Base-by-base conservation (phyloP, 768 basidiomycete species). In the Pisolithus tinctorius region DNA sequence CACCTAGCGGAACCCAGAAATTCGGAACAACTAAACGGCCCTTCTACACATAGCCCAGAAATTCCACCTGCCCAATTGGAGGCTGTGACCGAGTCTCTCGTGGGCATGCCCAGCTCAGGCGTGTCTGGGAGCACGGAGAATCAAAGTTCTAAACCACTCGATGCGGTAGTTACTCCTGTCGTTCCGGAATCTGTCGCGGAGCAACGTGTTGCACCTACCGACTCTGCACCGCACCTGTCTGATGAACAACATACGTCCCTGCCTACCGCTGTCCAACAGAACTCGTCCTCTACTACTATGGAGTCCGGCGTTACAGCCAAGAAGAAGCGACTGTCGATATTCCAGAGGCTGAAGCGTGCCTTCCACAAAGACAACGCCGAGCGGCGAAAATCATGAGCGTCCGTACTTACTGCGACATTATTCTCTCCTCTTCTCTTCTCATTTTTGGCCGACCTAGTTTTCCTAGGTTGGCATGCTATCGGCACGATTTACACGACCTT, bases 311-410 rank as follows among this genome's bases (percentile, higher is more conserved):
- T 72, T 2, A 48, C 57, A 13, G 57, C 55, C n/a, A 64, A 62
- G 14, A 81, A 82, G 70, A 83, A 81, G 61, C 70, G 71, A 42
- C 61, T 66, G 6, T 82, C 82, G 14, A 60, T 84, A 29, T 73
- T 85, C 48, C 75, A 74, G 25, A 82, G 73, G 57, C 60, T 73
- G 47, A 83, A 78, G 60, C 60, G 72, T 38, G 59, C 82, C 6
- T 84, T 85, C 58, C 71, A 79, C 49, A 75, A 73, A 58, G 71
- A 78, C 20, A 76, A 77, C 56, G 63, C 61, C 38, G 67, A 72
- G 45, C 65, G 73, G 58, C 62, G 68, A 52, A 67, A 69, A 55
- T 26, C 29, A 55, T 61, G 58, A 55, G 43, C 16, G 65, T 43
- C 49, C 45, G 42, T 13, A 4, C 36, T n/a, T 14, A 41, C 9